Evolutionary conservation across 2,329 filamentous ascomycete species (phyloP).

Genomic region (Triangularia verruculosa): DNA sequence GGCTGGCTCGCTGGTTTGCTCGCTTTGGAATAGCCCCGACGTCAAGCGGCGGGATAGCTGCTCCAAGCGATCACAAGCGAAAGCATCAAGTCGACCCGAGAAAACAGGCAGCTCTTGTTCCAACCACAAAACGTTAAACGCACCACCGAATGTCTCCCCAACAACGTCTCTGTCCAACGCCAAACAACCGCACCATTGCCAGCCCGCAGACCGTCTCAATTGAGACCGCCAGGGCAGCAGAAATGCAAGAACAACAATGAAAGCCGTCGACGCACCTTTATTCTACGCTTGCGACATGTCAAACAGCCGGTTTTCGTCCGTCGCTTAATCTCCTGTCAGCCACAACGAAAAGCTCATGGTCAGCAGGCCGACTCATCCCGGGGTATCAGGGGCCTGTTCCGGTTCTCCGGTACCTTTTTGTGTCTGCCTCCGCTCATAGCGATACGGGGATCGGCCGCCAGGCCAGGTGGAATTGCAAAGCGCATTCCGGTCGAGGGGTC

Average conservation of each 20-base stretch:
- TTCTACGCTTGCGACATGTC: slow-evolving; percentile 59
- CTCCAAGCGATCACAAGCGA: slow-evolving; percentile 38
- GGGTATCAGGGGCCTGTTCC: slow-evolving; percentile 7
- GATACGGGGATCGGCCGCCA: slow-evolving; percentile 43
- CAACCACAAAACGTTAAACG: slow-evolving; percentile 19
- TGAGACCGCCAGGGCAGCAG: neutral
- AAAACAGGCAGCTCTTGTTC: slow-evolving; percentile 14
- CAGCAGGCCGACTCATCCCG: slow-evolving; percentile 24
- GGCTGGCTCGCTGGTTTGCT: slow-evolving; percentile 16
- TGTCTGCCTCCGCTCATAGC: slow-evolving; percentile 48
- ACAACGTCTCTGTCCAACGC: slow-evolving; percentile 1
- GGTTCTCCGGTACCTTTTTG: slow-evolving; percentile 50
- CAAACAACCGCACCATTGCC: neutral
- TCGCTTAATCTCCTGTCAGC: slow-evolving; percentile 57
- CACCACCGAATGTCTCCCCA: neutral
- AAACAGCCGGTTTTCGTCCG: slow-evolving; percentile 62
- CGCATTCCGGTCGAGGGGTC: slow-evolving; percentile 41
- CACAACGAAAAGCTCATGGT: slow-evolving; percentile 27
- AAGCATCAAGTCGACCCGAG: slow-evolving; percentile 23
- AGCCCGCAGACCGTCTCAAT: neutral
- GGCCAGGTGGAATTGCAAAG: slow-evolving; percentile 44
- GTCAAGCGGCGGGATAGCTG: slow-evolving; percentile 22
- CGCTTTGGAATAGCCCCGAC: slow-evolving; percentile 31
- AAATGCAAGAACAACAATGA: slow-evolving; percentile 7
- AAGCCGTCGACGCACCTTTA: slow-evolving; percentile 51